Evolutionary conservation across 2,329 filamentous ascomycete species (phyloP).

Genomic region (Colletotrichum melonis): DNA sequence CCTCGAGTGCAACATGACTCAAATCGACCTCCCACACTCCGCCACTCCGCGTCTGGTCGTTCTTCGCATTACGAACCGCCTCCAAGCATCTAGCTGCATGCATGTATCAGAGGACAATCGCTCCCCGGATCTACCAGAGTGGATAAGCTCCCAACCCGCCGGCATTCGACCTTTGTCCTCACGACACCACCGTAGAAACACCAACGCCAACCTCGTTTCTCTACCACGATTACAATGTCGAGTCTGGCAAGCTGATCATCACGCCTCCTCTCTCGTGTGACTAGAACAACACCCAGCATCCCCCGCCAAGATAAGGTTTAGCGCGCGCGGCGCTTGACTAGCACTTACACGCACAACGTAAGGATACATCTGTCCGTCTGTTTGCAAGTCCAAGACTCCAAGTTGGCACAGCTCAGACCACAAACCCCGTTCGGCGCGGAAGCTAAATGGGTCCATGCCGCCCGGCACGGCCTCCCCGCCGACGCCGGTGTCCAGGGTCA

Average conservation of each 20-base stretch:
- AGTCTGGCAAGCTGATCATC: neutral
- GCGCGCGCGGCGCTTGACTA: constrained; percentile 14
- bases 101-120: neutral
- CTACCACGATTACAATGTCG: neutral
- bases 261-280: neutral
- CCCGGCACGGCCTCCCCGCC: constrained; percentile 7
- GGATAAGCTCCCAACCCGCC: neutral
- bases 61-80: constrained; percentile 13
- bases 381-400: neutral
- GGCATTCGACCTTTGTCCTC: neutral
- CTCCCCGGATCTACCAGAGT: neutral
- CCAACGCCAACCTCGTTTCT: neutral
- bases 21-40: neutral
- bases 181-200: neutral
- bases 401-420: neutral
- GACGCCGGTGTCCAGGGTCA: neutral
- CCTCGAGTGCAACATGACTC: neutral
- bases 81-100: neutral
- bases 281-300: neutral
- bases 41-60: neutral
- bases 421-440: neutral
- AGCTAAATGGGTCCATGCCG: neutral
- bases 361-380: neutral
- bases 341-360: neutral
- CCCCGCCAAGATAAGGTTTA: constrained; percentile 6